Evolutionary conservation across 2,329 filamentous ascomycete species (phyloP).

Genomic region (Penicillium sp.): DNA sequence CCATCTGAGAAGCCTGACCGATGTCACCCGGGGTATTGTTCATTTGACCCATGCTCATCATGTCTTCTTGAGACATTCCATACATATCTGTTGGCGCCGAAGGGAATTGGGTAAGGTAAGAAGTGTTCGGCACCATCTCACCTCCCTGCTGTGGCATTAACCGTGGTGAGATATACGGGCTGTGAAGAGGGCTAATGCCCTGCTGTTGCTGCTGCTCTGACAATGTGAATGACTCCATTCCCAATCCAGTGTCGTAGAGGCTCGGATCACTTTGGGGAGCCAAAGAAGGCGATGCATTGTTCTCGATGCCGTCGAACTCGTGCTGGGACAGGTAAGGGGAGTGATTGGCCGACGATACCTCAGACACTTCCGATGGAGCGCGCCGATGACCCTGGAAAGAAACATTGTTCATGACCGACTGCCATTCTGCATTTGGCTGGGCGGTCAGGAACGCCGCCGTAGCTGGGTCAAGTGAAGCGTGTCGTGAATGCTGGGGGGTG

Average conservation of each 20-base stretch:
- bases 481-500: conserved; percentile 55
- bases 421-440: conserved; percentile 55
- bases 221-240: conserved; percentile 75
- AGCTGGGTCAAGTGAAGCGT: conserved; percentile 58
- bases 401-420: conserved; percentile 51
- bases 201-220: conserved; percentile 56
- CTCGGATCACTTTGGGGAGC: conserved; percentile 65
- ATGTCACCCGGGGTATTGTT: conserved; percentile 56
- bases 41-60: conserved; percentile 45
- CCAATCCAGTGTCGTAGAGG: conserved; percentile 73
- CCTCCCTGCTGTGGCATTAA: conserved; percentile 68
- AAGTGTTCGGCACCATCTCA: conserved; percentile 50
- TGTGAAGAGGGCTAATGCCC: conserved; percentile 61
- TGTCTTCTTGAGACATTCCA: conserved; percentile 46
- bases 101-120: conserved; percentile 49
- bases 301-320: conserved; percentile 72
- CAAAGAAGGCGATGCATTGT: conserved; percentile 74
- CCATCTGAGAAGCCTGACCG: conserved; percentile 69
- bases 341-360: conserved; percentile 77
- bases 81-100: conserved; percentile 52
- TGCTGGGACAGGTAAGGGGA: conserved; percentile 77
- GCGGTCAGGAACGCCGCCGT: conserved; percentile 56
- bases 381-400: conserved; percentile 78
- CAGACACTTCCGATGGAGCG: conserved; percentile 85
- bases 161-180: conserved; percentile 66